phyloP scores from a whole-genome alignment of 2,329 filamentous ascomycete genomes.

The Helotiales sp. region DNA sequence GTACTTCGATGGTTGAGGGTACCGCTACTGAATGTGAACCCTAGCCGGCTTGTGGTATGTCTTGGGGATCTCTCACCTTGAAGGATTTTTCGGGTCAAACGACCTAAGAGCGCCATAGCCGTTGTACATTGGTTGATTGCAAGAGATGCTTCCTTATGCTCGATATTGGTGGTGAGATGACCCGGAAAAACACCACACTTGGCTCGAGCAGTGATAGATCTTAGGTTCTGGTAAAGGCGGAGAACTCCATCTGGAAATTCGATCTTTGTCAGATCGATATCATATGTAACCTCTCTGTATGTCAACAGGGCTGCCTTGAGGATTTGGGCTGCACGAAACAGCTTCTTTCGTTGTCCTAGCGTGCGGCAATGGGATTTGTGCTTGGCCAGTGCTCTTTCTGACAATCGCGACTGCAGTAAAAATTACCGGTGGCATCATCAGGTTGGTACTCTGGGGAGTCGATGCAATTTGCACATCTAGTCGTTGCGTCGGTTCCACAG shows the following conservation, averaged over 20 bases:
- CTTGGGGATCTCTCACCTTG: not conserved
- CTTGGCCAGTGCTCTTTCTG: not conserved
- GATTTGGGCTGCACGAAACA: not conserved
- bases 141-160: not conserved
- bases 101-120: not conserved
- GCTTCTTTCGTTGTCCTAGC: not conserved
- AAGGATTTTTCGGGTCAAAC: not conserved
- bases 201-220: not conserved
- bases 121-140: not conserved
- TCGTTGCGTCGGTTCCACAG: not conserved
- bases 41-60: too few species aligned
- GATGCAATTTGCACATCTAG: not conserved
- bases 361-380: not conserved
- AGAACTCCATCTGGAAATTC: not conserved
- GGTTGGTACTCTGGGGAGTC: not conserved
- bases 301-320: not conserved
- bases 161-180: not conserved
- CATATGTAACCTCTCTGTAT: not conserved
- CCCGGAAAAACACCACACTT: not conserved
- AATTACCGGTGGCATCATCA: not conserved
- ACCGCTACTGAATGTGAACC: not conserved
- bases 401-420: not conserved
- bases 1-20: not conserved
- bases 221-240: not conserved
- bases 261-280: not conserved